These are phyloP conservation scores for Crithidia mellificae DNA, from an alignment of 208 protist species.

Conservation along the genomic window DNA sequence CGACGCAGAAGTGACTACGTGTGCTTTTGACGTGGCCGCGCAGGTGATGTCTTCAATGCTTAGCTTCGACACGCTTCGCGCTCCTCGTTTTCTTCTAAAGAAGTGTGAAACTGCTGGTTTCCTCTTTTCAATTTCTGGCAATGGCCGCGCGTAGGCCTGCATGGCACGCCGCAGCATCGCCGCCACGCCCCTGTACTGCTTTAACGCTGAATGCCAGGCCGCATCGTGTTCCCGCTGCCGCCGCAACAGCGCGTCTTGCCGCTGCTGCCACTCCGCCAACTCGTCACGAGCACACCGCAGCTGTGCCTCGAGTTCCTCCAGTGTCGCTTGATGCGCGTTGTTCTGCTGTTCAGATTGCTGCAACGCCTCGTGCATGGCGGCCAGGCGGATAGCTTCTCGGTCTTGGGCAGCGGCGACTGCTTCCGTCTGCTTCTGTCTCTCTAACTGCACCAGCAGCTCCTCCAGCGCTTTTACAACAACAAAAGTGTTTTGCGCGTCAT, in stretches of 20 bases:
- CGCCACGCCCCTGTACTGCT: not conserved
- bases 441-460: not conserved
- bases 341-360: conserved; percentile 9
- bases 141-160: conserved; percentile 5
- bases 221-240: conserved; percentile 4
- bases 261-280: conserved; percentile 15
- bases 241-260: not conserved
- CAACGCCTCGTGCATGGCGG: conserved; percentile 17
- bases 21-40: too few relatives aligned
- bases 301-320: conserved; percentile 17
- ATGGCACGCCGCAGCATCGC: conserved; percentile 2
- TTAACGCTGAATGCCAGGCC: not conserved
- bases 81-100: too few relatives aligned
- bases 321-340: not conserved
- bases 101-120: not conserved
- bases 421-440: not conserved
- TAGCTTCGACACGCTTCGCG: too few relatives aligned
- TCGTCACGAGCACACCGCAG: conserved; percentile 1
- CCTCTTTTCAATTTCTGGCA: not conserved
- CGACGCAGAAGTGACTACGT: too few relatives aligned
- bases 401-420: not conserved
- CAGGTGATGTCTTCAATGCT: too few relatives aligned
- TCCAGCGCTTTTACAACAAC: not conserved
- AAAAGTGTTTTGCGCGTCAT: not conserved
- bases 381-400: not conserved